Conservation (phyloP, 2,329 filamentous ascomycete genomes). For the Colletotrichum noveboracense region DNA sequence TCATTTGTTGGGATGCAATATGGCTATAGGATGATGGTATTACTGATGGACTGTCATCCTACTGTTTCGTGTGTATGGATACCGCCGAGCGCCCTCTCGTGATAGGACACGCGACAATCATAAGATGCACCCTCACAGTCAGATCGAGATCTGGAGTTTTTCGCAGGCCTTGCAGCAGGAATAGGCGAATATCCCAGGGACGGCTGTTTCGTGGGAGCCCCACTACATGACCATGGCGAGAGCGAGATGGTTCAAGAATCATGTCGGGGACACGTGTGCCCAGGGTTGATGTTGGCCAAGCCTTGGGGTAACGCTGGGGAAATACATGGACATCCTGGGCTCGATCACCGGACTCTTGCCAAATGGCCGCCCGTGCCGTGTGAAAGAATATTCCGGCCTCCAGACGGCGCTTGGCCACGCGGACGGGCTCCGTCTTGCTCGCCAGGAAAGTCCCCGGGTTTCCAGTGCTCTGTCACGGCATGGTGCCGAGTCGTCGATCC, state of each 20-base stretch:
- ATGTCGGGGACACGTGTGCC: neutral
- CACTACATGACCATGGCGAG: neutral
- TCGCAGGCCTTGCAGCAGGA: neutral
- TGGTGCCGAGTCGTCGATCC: constrained; percentile 2
- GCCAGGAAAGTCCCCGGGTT: constrained; percentile 5
- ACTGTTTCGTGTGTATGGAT: constrained; percentile 11
- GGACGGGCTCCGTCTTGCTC: neutral
- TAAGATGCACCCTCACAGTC: neutral
- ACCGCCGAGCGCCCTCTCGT: neutral
- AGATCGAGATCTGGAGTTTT: constrained; percentile 3
- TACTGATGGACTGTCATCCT: neutral
- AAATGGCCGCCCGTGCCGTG: neutral
- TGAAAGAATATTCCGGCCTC: neutral
- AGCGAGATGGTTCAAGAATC: neutral
- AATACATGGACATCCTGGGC: neutral
- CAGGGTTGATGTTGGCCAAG: neutral
- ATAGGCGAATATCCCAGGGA: neutral
- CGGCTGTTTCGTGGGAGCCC: constrained; percentile 1
- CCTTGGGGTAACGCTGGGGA: neutral
- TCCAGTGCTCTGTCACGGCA: neutral
- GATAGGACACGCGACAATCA: constrained; percentile 5
- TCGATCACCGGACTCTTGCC: neutral
- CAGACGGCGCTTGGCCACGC: neutral
- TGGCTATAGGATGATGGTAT: neutral
- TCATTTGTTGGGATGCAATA: neutral